These are phyloP conservation scores for Euryodendron excelsum DNA, from an alignment of 148 eudicot genomes.

Conservation along the genomic window DNA sequence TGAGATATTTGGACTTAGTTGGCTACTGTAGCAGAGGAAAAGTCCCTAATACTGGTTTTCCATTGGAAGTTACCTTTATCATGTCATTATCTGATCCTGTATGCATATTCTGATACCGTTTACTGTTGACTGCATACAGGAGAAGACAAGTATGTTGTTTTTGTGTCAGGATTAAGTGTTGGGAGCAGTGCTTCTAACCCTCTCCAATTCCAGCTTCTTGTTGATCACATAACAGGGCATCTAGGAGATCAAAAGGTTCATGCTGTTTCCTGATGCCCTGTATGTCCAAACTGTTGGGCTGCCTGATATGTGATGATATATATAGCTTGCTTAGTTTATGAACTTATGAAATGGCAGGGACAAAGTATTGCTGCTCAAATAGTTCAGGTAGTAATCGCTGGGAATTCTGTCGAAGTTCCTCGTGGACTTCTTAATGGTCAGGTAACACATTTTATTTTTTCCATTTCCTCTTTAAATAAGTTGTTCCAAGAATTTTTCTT, in stretches of 20 bases:
- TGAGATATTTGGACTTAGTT: background rate
- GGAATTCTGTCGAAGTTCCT: constrained; percentile 76
- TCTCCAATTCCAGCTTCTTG: constrained; percentile 80
- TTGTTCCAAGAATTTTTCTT: background rate
- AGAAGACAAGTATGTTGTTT: constrained; percentile 85
- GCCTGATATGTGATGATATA: background rate
- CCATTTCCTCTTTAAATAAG: background rate
- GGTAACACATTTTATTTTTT: constrained; percentile 32
- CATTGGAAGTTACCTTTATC: background rate
- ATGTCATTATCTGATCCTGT: constrained; percentile 1
- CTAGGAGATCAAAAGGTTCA: constrained; percentile 87
- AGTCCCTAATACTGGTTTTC: too few relatives aligned
- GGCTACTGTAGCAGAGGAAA: background rate
- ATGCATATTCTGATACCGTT: constrained; percentile 10
- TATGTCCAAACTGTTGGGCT: background rate
- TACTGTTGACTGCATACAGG: constrained; percentile 35
- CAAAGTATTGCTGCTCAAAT: constrained; percentile 80
- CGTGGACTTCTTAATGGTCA: constrained; percentile 72
- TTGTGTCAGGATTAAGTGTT: constrained; percentile 72
- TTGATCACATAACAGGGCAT: constrained; percentile 95
- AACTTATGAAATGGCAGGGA: constrained; percentile 49
- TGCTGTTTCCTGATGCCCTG: constrained; percentile 7
- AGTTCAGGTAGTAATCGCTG: constrained; percentile 93
- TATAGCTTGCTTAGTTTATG: constrained; percentile 13
- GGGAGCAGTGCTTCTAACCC: constrained; percentile 77